phyloP scores from a whole-genome alignment of 176 grass and related monocot species.

The Hordeum marinum region DNA sequence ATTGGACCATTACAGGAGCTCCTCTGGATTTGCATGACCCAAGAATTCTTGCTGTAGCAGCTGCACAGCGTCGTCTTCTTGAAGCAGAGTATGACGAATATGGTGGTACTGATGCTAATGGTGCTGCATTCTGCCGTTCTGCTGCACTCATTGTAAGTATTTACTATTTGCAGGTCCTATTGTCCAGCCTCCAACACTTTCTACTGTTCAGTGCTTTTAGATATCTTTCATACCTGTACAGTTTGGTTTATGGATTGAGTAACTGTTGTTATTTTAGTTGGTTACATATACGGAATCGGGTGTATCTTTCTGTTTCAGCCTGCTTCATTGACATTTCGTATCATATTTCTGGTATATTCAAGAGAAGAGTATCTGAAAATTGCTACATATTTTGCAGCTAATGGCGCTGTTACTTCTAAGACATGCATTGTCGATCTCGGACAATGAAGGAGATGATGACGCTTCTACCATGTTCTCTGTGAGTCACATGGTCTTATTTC shows the following conservation, averaged over 20 bases:
- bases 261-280: constrained; percentile 17
- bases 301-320: not conserved
- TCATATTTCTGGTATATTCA: constrained; percentile 3
- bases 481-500: not conserved
- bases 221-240: not conserved
- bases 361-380: not conserved
- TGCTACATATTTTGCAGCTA: constrained; percentile 43
- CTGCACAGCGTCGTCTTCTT: constrained; percentile 77
- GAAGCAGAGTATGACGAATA: constrained; percentile 93
- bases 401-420: constrained; percentile 82
- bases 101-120: constrained; percentile 63
- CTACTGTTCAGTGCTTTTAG: not conserved
- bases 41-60: constrained; percentile 75
- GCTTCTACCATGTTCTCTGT: constrained; percentile 87
- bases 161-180: not conserved
- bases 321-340: not conserved
- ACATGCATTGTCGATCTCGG: constrained; percentile 74
- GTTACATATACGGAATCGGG: not conserved
- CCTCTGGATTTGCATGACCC: constrained; percentile 76
- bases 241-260: not conserved
- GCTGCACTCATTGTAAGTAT: constrained; percentile 81
- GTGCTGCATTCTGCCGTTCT: constrained; percentile 81
- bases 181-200: not conserved
- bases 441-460: constrained; percentile 79
- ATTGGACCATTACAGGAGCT: constrained; percentile 57